Percentiles rank a stretch among this genome's conserved stretches.
phyloP scores from a whole-genome alignment of 345 rosid species.

The Lumnitzera racemosa region DNA sequence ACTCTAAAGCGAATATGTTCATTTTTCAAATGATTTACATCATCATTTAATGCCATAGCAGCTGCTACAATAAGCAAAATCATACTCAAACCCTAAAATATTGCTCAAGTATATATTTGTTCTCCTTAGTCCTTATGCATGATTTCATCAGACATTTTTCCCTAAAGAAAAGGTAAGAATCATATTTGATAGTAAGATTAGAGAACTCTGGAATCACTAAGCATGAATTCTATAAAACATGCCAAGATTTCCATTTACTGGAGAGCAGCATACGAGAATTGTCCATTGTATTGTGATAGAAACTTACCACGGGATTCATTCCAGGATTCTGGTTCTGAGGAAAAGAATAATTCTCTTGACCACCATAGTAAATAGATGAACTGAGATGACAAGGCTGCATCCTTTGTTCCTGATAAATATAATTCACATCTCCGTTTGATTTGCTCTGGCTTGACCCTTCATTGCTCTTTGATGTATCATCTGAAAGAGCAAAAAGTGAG shows the following conservation, averaged over 20 bases:
- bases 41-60: too few species aligned
- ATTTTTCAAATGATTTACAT: too few species aligned
- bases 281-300: background rate
- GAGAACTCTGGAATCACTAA: too few species aligned
- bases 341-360: slow-evolving; percentile 31
- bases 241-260: background rate
- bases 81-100: too few species aligned
- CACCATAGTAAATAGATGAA: slow-evolving; percentile 39
- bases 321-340: slow-evolving; percentile 38
- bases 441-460: slow-evolving; percentile 27
- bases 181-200: too few species aligned
- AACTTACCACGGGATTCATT: slow-evolving; percentile 42
- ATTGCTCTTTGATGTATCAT: slow-evolving; percentile 20
- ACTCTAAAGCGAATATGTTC: too few species aligned
- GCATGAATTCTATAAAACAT: background rate
- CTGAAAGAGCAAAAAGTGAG: slow-evolving; percentile 15
- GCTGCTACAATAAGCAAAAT: too few species aligned
- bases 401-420: slow-evolving; percentile 34
- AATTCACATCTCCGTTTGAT: slow-evolving; percentile 22
- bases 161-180: too few species aligned
- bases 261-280: background rate
- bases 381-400: slow-evolving; percentile 36
- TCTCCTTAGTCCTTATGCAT: too few species aligned
- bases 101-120: too few species aligned
- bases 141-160: too few species aligned